Conservation (phyloP, 106 monocot species). For the Dioscorea dumetorum region DNA sequence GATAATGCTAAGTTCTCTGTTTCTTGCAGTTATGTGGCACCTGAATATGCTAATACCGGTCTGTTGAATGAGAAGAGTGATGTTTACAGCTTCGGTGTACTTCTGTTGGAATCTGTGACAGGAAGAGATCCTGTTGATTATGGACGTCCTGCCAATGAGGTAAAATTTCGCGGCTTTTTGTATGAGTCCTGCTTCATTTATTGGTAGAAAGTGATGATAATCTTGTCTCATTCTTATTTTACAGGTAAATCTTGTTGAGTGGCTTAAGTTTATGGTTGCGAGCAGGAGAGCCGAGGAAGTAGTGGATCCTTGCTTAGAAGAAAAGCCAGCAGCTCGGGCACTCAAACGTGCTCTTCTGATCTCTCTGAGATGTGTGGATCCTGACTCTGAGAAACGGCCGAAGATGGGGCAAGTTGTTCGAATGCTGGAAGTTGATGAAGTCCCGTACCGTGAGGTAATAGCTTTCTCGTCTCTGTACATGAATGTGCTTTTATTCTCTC, state of each 20-base stretch:
- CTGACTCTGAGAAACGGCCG: slow-evolving; percentile 53
- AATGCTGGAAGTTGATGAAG: slow-evolving; percentile 61
- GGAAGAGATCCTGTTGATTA: slow-evolving; percentile 44
- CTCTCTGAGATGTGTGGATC: slow-evolving; percentile 54
- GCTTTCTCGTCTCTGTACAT: background rate
- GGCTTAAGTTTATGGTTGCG: slow-evolving; percentile 69
- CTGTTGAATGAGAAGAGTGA: slow-evolving; percentile 48
- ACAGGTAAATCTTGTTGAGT: slow-evolving; percentile 73
- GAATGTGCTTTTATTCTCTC: background rate
- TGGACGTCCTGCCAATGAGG: slow-evolving; percentile 32
- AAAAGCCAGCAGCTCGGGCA: slow-evolving; percentile 29
- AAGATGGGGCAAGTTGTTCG: slow-evolving; percentile 68
- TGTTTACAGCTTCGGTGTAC: slow-evolving; percentile 42
- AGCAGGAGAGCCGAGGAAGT: slow-evolving; percentile 53
- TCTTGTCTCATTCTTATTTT: background rate
- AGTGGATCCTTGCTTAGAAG: slow-evolving; percentile 38
- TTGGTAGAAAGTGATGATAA: background rate
- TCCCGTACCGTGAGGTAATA: slow-evolving; percentile 38
- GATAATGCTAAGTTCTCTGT: background rate
- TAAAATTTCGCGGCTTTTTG: background rate
- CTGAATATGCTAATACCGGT: slow-evolving; percentile 47
- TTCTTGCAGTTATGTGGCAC: slow-evolving; percentile 32
- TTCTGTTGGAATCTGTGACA: slow-evolving; percentile 31
- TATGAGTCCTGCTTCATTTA: background rate
- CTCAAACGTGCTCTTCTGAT: slow-evolving; percentile 54